Conservation (phyloP, 805 yeast species). For the Teunomyces aglyptinius region DNA sequence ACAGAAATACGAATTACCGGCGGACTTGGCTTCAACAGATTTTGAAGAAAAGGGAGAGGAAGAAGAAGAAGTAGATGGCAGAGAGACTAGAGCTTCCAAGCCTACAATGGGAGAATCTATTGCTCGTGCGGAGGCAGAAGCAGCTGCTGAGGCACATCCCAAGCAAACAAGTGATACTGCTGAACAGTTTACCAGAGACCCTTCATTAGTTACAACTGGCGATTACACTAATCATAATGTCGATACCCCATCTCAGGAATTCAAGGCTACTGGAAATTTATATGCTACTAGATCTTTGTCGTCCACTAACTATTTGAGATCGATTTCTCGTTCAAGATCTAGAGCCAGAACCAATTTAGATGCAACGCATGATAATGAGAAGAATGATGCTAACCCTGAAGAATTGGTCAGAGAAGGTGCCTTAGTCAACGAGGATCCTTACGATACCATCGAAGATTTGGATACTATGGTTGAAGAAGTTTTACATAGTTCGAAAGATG, state of each 20-base stretch:
- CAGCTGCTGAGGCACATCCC: neutral
- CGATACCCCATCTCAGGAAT: constrained; percentile 25
- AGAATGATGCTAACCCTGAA: constrained; percentile 28
- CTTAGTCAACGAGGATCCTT: constrained; percentile 49
- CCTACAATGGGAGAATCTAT: constrained; percentile 46
- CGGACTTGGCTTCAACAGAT: constrained; percentile 24
- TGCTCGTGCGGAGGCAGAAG: constrained; percentile 38
- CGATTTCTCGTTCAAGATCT: constrained; percentile 64
- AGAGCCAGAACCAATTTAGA: constrained; percentile 34
- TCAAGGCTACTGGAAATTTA: constrained; percentile 13
- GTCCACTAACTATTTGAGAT: constrained; percentile 57
- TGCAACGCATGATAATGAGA: constrained; percentile 27
- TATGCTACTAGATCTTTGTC: constrained; percentile 38
- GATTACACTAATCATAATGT: constrained; percentile 47
- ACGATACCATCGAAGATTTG: constrained; percentile 45
- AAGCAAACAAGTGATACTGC: neutral
- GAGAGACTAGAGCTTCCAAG: constrained; percentile 38
- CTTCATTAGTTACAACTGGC: constrained; percentile 44
- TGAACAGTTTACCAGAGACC: constrained; percentile 23
- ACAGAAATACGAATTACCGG: constrained; percentile 41
- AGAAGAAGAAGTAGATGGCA: constrained; percentile 33
- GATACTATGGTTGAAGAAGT: constrained; percentile 51
- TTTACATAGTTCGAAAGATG: constrained; percentile 23
- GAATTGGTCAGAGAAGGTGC: constrained; percentile 60
- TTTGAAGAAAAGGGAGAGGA: constrained; percentile 21